Evolutionary conservation across 148 eudicot genomes (phyloP).

Genomic region (Linanthus parryae): DNA sequence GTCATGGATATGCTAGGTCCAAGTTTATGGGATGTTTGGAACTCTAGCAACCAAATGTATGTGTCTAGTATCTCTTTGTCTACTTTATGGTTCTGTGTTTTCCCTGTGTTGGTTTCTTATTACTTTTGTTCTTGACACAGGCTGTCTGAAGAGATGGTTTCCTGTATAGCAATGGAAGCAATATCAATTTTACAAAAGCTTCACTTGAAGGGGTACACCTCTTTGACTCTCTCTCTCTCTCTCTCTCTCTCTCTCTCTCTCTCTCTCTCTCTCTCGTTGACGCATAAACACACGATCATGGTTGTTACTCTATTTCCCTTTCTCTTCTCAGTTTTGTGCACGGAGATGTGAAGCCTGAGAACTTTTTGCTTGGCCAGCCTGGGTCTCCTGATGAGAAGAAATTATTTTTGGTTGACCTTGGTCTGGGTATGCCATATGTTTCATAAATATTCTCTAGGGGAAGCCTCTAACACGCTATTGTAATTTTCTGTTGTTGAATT

Average conservation of each 20-base stretch:
- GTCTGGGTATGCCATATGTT: conserved; percentile 34
- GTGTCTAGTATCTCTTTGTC: not conserved
- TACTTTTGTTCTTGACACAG: conserved; percentile 17
- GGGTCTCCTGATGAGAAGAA: conserved; percentile 40
- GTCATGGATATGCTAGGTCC: conserved; percentile 41
- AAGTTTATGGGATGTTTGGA: conserved; percentile 40
- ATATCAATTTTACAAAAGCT: conserved; percentile 53
- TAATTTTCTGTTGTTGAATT: conserved; percentile 3
- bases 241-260: no score
- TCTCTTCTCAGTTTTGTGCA: conserved; percentile 43
- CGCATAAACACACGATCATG: not conserved
- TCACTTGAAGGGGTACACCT: conserved; percentile 42
- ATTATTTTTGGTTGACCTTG: conserved; percentile 51
- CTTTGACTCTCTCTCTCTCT: not conserved
- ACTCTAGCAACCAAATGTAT: conserved; percentile 32
- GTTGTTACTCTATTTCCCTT: not conserved
- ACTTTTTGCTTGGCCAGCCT: conserved; percentile 58
- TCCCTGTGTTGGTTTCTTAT: not conserved
- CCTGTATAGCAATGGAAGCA: conserved; percentile 58
- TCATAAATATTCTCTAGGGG: not conserved
- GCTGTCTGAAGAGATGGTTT: conserved; percentile 55
- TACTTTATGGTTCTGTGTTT: not conserved
- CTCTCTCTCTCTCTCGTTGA: not conserved
- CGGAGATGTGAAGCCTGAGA: conserved; percentile 63
- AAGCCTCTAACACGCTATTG: not conserved